These are phyloP conservation scores for Primulina tabacum DNA, from an alignment of 257 asterid genomes.

Conservation along the genomic window DNA sequence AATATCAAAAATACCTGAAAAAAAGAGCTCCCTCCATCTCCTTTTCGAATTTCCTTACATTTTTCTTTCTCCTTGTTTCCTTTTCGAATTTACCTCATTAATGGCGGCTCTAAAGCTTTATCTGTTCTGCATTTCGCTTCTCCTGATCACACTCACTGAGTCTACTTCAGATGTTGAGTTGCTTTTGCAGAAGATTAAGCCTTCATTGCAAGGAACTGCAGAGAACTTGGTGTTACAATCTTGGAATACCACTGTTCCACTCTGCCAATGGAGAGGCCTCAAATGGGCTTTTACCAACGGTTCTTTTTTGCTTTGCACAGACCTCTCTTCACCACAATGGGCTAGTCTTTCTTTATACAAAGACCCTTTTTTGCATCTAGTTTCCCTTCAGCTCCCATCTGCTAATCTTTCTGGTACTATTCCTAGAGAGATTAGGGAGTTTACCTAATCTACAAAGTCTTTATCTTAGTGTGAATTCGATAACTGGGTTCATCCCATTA, in stretches of 20 bases:
- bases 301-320: conserved; percentile 46
- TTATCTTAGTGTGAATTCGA: conserved; percentile 64
- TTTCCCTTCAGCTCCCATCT: conserved; percentile 80
- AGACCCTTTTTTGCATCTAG: conserved; percentile 60
- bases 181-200: conserved; percentile 65
- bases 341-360: conserved; percentile 36
- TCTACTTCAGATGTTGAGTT: conserved; percentile 67
- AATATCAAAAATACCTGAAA: conserved; percentile 24
- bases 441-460: conserved; percentile 63
- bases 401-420: conserved; percentile 85
- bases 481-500: conserved; percentile 71
- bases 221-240: conserved; percentile 69
- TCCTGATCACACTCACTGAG: conserved; percentile 30
- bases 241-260: conserved; percentile 76
- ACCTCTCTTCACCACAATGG: conserved; percentile 87
- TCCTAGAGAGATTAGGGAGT: conserved; percentile 81
- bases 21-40: conserved; percentile 20
- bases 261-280: conserved; percentile 92
- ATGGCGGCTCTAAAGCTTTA: conserved; percentile 61
- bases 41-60: conserved; percentile 2
- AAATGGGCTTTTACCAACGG: conserved; percentile 75
- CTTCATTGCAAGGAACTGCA: conserved; percentile 61
- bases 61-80: conserved; percentile 18
- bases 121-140: conserved; percentile 31
- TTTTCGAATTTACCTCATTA: conserved; percentile 21